Percentiles rank a stretch among this genome's conserved stretches.
These are phyloP conservation scores for Triticum urartu DNA, from an alignment of 176 grass and related monocot species.

Conservation along the genomic window DNA sequence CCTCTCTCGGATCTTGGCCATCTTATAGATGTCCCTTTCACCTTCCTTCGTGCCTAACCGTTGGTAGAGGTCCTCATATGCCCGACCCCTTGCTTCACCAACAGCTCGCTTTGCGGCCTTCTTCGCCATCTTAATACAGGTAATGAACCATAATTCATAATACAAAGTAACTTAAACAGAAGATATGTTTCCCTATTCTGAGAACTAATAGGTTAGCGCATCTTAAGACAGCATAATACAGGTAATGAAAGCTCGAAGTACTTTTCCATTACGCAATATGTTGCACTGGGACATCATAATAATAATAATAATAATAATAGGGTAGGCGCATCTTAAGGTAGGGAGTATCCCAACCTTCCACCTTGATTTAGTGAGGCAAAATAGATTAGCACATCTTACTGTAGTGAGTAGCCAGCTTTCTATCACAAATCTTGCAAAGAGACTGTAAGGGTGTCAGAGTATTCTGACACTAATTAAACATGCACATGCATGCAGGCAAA, in stretches of 20 bases:
- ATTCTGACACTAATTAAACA: conserved; percentile 8
- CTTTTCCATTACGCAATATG: conserved; percentile 3
- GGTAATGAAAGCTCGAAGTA: background rate
- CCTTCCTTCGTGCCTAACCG: too few species aligned
- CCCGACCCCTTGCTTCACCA: too few species aligned
- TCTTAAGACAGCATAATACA: too few species aligned
- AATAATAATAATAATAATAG: background rate
- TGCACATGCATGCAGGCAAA: background rate
- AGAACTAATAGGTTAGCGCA: background rate
- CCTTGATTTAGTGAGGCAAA: background rate
- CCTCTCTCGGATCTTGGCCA: too few species aligned
- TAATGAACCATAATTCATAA: conserved; percentile 19
- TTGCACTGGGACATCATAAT: background rate
- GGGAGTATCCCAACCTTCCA: background rate
- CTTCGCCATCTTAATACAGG: background rate
- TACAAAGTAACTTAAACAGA: background rate
- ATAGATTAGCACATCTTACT: conserved; percentile 8
- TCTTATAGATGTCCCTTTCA: too few species aligned
- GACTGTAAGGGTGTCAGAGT: background rate
- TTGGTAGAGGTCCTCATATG: too few species aligned
- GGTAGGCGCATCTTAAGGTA: background rate
- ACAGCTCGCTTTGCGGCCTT: too few species aligned
- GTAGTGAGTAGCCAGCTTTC: background rate
- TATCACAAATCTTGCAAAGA: background rate
- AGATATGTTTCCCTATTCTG: conserved; percentile 8